A percentile compares a stretch with the other conserved stretches of the same genome.
Evolutionary conservation across 371 early-diverging fungal genomes (phyloP).

Genomic region (Basidiobolus meristosporus): DNA sequence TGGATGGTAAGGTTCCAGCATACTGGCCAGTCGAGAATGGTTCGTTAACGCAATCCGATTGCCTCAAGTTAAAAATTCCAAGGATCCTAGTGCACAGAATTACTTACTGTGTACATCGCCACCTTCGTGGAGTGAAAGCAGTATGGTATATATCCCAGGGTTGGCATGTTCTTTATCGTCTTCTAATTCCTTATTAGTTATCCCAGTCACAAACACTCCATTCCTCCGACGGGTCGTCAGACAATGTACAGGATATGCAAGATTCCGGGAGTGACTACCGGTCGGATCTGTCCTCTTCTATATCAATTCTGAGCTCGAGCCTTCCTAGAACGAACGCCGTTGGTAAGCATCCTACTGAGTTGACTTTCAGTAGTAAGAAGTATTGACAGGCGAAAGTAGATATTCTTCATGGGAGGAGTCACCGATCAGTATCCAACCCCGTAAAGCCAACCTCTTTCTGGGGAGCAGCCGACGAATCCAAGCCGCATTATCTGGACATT

Average conservation of each 20-base stretch:
- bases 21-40: too few species aligned
- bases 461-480: neutral
- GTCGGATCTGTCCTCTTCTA: constrained; percentile 22
- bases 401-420: neutral
- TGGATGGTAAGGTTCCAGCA: constrained; percentile 52
- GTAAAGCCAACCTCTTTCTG: neutral
- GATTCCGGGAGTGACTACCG: constrained; percentile 5
- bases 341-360: too few species aligned
- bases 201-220: constrained; percentile 6
- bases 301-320: constrained; percentile 40
- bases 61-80: too few species aligned
- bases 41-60: too few species aligned
- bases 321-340: constrained; percentile 18
- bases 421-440: neutral
- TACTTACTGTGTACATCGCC: constrained; percentile 27
- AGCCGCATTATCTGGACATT: neutral
- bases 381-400: too few species aligned
- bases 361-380: too few species aligned
- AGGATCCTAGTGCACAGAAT: neutral
- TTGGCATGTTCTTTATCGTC: constrained; percentile 7
- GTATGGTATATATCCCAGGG: constrained; percentile 11
- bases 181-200: constrained; percentile 7
- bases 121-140: constrained; percentile 34
- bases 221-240: too few species aligned
- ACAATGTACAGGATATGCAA: too few species aligned